These are phyloP conservation scores for Mucuna pruriens DNA, from an alignment of 306 rosid genomes.

Conservation along the genomic window DNA sequence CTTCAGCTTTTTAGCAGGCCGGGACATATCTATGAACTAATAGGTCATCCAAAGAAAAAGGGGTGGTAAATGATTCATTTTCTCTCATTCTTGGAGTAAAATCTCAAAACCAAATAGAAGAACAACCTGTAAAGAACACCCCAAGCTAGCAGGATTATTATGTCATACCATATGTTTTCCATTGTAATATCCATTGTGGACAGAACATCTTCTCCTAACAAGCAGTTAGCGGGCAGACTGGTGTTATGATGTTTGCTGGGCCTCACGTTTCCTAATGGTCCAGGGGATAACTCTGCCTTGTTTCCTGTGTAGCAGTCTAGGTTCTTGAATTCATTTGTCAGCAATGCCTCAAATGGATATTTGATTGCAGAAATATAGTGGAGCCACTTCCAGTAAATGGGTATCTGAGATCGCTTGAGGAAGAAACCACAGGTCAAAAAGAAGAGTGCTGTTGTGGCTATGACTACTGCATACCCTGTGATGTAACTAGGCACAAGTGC, in stretches of 20 bases:
- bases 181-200: slow-evolving; percentile 60
- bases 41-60: not conserved
- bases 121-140: slow-evolving; percentile 80
- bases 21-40: not conserved
- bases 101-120: slow-evolving; percentile 87
- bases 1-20: not conserved
- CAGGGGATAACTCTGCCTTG: slow-evolving; percentile 61
- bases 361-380: slow-evolving; percentile 88
- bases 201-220: slow-evolving; percentile 74
- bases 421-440: slow-evolving; percentile 90
- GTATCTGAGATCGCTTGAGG: slow-evolving; percentile 71
- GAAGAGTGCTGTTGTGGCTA: slow-evolving; percentile 93
- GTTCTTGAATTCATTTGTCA: slow-evolving; percentile 77
- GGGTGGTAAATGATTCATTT: slow-evolving; percentile 48
- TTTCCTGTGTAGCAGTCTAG: slow-evolving; percentile 60
- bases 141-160: slow-evolving; percentile 82
- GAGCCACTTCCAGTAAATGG: slow-evolving; percentile 74
- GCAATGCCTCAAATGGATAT: slow-evolving; percentile 88
- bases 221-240: slow-evolving; percentile 34
- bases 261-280: slow-evolving; percentile 66
- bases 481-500: slow-evolving; percentile 94
- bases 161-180: slow-evolving; percentile 59
- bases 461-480: slow-evolving; percentile 88
- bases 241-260: slow-evolving; percentile 42
- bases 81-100: slow-evolving; percentile 88